These are phyloP conservation scores for Phytopythium boreale DNA, from an alignment of 352 stramenopile species.

Conservation along the genomic window DNA sequence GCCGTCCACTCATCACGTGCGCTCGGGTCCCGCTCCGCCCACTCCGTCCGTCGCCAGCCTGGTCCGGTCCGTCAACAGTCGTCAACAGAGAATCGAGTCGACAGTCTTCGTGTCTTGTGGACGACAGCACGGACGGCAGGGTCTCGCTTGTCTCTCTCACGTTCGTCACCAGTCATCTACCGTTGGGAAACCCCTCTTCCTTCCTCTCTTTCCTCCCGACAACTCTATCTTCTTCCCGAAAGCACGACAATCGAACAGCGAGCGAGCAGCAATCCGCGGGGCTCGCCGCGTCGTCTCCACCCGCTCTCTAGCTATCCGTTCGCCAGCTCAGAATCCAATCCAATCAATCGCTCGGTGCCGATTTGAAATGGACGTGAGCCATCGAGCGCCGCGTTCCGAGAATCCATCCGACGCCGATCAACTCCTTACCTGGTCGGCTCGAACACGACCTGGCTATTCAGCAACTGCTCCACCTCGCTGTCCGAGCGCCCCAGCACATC, in stretches of 20 bases:
- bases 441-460: conserved; percentile 65
- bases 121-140: not conserved
- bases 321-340: not conserved
- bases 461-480: conserved; percentile 48
- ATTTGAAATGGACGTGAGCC: not conserved
- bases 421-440: conserved; percentile 25
- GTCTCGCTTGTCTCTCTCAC: conserved; percentile 1
- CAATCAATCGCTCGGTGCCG: not conserved
- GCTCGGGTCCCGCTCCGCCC: not conserved
- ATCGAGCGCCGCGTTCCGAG: not conserved
- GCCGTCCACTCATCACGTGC: not conserved
- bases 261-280: not conserved
- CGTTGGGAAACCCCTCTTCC: not conserved
- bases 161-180: not conserved
- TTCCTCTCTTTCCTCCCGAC: not conserved
- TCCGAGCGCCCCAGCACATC: conserved; percentile 52
- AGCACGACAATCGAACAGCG: not conserved
- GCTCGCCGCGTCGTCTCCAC: not conserved
- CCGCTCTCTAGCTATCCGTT: not conserved
- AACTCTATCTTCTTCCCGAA: not conserved
- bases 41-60: not conserved
- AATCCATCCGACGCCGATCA: not conserved
- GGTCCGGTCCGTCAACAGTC: not conserved
- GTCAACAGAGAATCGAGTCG: not conserved
- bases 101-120: not conserved